Evolutionary conservation across 2,329 filamentous ascomycete genomes (phyloP), one percentile per base, ranked within the genome.

Genomic region (Trichoderma sp.): DNA sequence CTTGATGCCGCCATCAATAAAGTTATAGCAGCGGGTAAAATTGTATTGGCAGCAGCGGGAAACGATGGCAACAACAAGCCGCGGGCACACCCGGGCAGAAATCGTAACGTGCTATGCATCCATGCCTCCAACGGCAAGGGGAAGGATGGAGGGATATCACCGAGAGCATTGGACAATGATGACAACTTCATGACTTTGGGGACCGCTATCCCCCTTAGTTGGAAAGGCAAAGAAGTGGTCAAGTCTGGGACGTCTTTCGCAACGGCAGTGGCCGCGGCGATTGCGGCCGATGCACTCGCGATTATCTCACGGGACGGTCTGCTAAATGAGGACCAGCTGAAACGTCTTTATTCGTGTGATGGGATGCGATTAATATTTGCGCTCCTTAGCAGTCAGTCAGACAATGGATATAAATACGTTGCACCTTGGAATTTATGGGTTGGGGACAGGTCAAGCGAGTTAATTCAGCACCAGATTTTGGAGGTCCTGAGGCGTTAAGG

Each of bases 141-240:
- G 39, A 47, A 47, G 39, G 39, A 47, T 4, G 39, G 39, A 11
- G 39, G 39, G 3, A n/a, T 47, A n/a, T 47, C 39, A 11, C 39
- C 39, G 4, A 47, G 3, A 4, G 39, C 39, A 17, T 47, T 9
- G 3, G 4, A 8, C 17, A 47, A 47, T 11, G 39, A n/a, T 1
- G 39, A 47, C 17, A 47, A 47, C 39, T 47, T 47, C 39, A 47
- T 47, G 39, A 47, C 39, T n/a, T 9, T 47, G 8, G 39, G 39
- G 1, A 11, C 1, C 0, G 17, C 1, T 47, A n/a, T 47, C 3
- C 7, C 39, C 1, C 6, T 47, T 1, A 47, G 0, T 47, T 47
- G 39, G 39, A 47, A 11, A 47, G 15, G 39, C 8, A 8, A 47
- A n/a, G 1, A 1, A 9, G 7, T 47, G 0, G 3, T 47, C 17